Evolutionary conservation across 495 filamentous ascomycete species (phyloP), one percentile per base, ranked within the genome.

Genomic region (Xanthoparmelia taractica): DNA sequence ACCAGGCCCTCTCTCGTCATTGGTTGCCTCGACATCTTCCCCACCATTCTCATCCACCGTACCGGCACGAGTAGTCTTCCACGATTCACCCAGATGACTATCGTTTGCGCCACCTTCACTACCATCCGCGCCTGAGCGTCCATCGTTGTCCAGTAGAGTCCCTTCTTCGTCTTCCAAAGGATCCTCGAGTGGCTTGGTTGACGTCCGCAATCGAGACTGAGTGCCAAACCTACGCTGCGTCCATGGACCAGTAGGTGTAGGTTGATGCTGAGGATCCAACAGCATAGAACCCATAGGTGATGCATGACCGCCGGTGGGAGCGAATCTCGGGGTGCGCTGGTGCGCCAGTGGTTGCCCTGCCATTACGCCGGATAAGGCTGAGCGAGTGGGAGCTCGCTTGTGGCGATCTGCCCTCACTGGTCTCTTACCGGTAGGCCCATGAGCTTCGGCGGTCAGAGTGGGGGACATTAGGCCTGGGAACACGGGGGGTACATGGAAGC

Each of bases 221-320:
- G 79, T 76, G 8, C 77, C 68, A 2, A 65, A 70, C 12, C 76
- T 80, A 69, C 60, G 74, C 48, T 65, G 73, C 60, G 63, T 77
- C 72, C 65, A 77, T 73, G 72, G 80, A 73, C 66, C 82, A 72
- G 82, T 80, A 8, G 76, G 71, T 0, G 85, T 82, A 10, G 90
- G 92, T 66, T 95, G 90, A 67, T 97, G 90, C 68, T 91, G 91
- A 8, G 90, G 87, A 71, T 97, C 91, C 4, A 96, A 79, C 7
- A 96, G 78, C 63, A 93, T 85, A 5, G 90, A 94, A 12, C 84
- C 73, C 37, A 73, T 70, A 25, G 79, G 78, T 8, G 79, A 80
- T 12, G 72, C 63, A 20, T 70, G 67, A 29, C 64, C 57, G 20
- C 27, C 64, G n/a, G 56, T 27, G 48, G 67, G 58, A 37, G 62